Evolutionary conservation across 352 stramenopile species (phyloP), one percentile per base, ranked within the genome.

Genomic region (Salisapilia sapeloensis): DNA sequence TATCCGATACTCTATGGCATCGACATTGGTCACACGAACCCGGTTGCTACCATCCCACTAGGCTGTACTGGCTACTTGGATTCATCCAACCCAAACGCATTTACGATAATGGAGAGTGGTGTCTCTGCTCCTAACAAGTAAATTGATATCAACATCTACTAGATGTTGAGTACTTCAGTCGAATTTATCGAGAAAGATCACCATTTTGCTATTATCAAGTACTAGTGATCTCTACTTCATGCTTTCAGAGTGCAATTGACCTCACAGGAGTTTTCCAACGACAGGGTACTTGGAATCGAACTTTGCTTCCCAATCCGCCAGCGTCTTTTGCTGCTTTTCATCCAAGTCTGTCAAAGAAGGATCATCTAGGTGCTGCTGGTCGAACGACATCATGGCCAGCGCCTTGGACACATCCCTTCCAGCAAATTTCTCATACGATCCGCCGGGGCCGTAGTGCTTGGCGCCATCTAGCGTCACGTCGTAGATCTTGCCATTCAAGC

Each of bases 351-450:
- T 76, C 23, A 96, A 60, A 45, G 56, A 75, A 26, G 74, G 65
- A 53, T 95, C 94, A 47, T 95, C 85, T 18, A 96, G 43, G 59
- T 96, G 72, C 18, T 92, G 82, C 17, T 87, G 65, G 40, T 96
- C 67, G 45, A 98, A 96, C 44, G 90, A 96, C 91, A 98, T 98
- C 46, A 93, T 87, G 12, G 91, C 92, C 27, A 98, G 60, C 22
- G 92, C 91, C 25, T 92, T 63, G 11, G 89, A 96, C 37, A 82
- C 93, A 50, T 98, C 92, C 23, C 80, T 81, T 10, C 94, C 94
- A 4, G 92, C 94, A 56, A 99, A 97, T 48, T 85, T 63, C 36
- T 95, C 80, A 65, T 99, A 99, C 22, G 83, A 69, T 13, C 89
- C 79, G 24, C 83, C 81, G 1, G 83, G 67, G 21, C 85, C 86